Evolutionary conservation across 371 early-diverging fungal genomes (phyloP).

Genomic region (Mucor racemosus): DNA sequence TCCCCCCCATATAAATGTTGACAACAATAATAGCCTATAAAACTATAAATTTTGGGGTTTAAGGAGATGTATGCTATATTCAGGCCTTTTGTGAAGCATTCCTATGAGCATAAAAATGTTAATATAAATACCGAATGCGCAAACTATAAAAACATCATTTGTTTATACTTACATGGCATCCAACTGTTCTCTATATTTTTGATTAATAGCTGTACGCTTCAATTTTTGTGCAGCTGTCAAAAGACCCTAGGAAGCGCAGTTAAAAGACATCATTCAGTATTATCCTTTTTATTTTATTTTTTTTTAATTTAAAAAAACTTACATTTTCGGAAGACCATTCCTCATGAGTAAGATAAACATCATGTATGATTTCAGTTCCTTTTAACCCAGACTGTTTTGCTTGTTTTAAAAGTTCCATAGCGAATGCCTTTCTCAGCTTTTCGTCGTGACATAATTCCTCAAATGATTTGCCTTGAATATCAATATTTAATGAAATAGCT

Average conservation of each 20-base stretch:
- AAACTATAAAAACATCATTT: not conserved
- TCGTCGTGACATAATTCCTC: slow-evolving; percentile 52
- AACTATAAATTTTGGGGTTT: not conserved
- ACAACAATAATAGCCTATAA: slow-evolving; percentile 2
- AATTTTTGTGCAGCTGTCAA: slow-evolving; percentile 95
- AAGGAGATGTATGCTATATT: not conserved
- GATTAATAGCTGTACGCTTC: slow-evolving; percentile 79
- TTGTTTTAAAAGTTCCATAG: slow-evolving; percentile 50
- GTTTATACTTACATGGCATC: slow-evolving; percentile 58
- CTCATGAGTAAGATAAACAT: slow-evolving; percentile 66
- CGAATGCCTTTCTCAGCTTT: slow-evolving; percentile 46
- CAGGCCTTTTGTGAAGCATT: slow-evolving; percentile 36
- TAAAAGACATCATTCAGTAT: slow-evolving; percentile 11
- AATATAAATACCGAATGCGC: slow-evolving; percentile 1
- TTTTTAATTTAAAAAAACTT: slow-evolving; percentile 9
- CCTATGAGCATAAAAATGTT: slow-evolving; percentile 20
- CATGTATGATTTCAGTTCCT: slow-evolving; percentile 70
- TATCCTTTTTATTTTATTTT: not conserved
- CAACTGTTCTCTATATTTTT: slow-evolving; percentile 64
- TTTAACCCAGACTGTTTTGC: slow-evolving; percentile 64
- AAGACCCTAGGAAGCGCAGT: slow-evolving; percentile 44
- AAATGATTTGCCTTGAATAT: slow-evolving; percentile 28
- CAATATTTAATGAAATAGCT: slow-evolving; percentile 8
- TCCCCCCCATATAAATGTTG: not conserved
- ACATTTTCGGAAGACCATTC: slow-evolving; percentile 90